Evolutionary conservation across 306 rosid species (phyloP).

Genomic region (Inga leiocalycina): DNA sequence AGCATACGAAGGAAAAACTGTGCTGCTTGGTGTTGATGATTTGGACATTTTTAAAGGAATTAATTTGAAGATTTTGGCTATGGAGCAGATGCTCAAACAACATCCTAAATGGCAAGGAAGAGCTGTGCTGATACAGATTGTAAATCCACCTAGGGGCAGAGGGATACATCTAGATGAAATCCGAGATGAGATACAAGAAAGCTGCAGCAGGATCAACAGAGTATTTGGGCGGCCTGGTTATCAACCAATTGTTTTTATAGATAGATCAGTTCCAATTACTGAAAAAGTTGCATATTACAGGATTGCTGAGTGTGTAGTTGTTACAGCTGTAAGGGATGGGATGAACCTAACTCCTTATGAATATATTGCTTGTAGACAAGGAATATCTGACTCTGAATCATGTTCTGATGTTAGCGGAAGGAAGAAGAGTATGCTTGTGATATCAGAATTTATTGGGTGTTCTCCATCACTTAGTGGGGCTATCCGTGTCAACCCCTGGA

Average conservation of each 20-base stretch:
- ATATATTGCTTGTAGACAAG: slow-evolving; percentile 79
- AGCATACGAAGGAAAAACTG: slow-evolving; percentile 62
- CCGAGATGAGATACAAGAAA: slow-evolving; percentile 60
- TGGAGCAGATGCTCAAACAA: slow-evolving; percentile 80
- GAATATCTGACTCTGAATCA: slow-evolving; percentile 54
- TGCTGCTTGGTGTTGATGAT: slow-evolving; percentile 80
- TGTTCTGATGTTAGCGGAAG: slow-evolving; percentile 47
- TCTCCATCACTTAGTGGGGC: slow-evolving; percentile 91
- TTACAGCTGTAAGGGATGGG: slow-evolving; percentile 87
- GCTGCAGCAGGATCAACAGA: slow-evolving; percentile 61
- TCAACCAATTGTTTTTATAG: slow-evolving; percentile 61
- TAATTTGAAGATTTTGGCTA: slow-evolving; percentile 75
- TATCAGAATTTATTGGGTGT: slow-evolving; percentile 85
- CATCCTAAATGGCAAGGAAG: slow-evolving; percentile 74
- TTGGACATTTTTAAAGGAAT: slow-evolving; percentile 82
- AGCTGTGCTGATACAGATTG: slow-evolving; percentile 78
- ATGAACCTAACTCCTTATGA: slow-evolving; percentile 87
- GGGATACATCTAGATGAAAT: slow-evolving; percentile 67
- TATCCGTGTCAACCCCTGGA: slow-evolving; percentile 82
- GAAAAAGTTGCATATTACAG: slow-evolving; percentile 74
- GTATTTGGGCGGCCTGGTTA: slow-evolving; percentile 67
- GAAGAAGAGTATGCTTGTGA: slow-evolving; percentile 82
- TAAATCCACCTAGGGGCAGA: slow-evolving; percentile 77
- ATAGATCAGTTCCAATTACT: slow-evolving; percentile 56
- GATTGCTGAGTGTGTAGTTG: slow-evolving; percentile 84